These are phyloP conservation scores for Jatropha multifida DNA, from an alignment of 441 rosid genomes.

Conservation along the genomic window DNA sequence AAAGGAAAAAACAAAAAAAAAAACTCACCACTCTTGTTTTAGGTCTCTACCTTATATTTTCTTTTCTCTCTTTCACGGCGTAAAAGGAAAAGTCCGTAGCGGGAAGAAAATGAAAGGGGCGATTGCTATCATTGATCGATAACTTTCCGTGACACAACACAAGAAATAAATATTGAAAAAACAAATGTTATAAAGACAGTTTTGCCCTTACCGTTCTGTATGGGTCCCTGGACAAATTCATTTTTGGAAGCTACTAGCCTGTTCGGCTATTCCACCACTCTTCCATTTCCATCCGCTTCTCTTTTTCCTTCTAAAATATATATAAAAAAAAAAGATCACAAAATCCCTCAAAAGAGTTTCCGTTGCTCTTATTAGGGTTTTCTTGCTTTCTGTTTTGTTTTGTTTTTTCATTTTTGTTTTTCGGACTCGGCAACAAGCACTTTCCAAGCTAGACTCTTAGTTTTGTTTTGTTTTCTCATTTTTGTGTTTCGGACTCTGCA, in stretches of 20 bases:
- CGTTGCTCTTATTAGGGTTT: conserved; percentile 13
- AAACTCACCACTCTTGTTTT: too few relatives aligned
- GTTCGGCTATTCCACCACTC: neutral
- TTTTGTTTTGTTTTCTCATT: neutral
- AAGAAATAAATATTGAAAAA: too few relatives aligned
- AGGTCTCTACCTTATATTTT: too few relatives aligned
- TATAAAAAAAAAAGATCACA: neutral
- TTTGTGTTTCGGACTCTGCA: conserved; percentile 1
- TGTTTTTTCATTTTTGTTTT: neutral
- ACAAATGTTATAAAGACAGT: conserved; percentile 16
- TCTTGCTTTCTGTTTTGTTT: neutral
- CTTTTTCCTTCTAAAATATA: neutral
- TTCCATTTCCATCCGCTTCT: neutral
- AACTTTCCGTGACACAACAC: too few relatives aligned
- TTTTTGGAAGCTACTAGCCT: conserved; percentile 27
- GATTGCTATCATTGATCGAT: too few relatives aligned
- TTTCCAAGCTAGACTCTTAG: conserved; percentile 18
- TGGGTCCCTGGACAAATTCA: conserved; percentile 4
- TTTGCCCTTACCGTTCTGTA: conserved; percentile 22
- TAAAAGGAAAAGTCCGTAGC: too few relatives aligned
- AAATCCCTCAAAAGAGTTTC: neutral
- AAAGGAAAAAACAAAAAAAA: too few relatives aligned
- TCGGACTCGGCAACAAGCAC: conserved; percentile 19
- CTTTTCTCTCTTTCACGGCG: too few relatives aligned
- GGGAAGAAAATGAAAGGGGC: too few relatives aligned